Percentiles rank a stretch among this genome's conserved stretches.
phyloP scores from a whole-genome alignment of 352 stramenopile species.

The Pythium rishiriense region DNA sequence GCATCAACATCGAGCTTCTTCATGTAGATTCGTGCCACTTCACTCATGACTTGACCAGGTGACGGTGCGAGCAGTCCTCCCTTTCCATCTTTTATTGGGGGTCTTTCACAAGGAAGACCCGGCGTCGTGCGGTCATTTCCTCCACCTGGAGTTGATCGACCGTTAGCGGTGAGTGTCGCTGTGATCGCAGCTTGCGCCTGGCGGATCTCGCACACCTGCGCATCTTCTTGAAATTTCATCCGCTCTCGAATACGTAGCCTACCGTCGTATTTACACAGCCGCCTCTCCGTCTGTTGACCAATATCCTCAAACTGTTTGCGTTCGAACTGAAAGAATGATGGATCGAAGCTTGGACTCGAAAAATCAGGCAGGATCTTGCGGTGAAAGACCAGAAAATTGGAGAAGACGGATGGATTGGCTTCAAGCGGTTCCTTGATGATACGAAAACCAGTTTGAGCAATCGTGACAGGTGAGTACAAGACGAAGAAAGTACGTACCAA shows the following conservation, averaged over 20 bases:
- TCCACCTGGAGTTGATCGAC: conserved; percentile 14
- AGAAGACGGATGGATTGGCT: conserved; percentile 67
- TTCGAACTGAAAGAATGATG: conserved; percentile 51
- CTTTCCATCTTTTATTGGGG: conserved; percentile 2
- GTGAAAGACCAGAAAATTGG: conserved; percentile 64
- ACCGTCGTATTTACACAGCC: conserved; percentile 34
- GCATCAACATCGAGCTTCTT: conserved; percentile 54
- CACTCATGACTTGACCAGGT: conserved; percentile 39
- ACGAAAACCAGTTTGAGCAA: not conserved
- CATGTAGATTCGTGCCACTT: conserved; percentile 65
- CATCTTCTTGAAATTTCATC: conserved; percentile 42
- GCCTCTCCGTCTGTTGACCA: conserved; percentile 46
- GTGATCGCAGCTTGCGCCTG: conserved; percentile 21
- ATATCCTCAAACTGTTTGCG: conserved; percentile 41
- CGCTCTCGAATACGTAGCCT: conserved; percentile 40
- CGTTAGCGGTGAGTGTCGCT: not conserved
- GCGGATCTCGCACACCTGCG: conserved; percentile 27
- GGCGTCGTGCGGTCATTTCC: conserved; percentile 14
- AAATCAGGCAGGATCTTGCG: conserved; percentile 60
- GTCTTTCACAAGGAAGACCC: conserved; percentile 1
- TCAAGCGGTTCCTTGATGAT: conserved; percentile 57
- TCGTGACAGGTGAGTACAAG: not conserved
- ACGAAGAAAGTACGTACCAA: conserved; percentile 32
- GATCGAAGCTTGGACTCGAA: conserved; percentile 51
- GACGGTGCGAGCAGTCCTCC: conserved; percentile 17